Percentiles rank a stretch among this genome's conserved stretches.
Evolutionary conservation across 2,329 filamentous ascomycete genomes (phyloP).

Genomic region (Oidium heveae): DNA sequence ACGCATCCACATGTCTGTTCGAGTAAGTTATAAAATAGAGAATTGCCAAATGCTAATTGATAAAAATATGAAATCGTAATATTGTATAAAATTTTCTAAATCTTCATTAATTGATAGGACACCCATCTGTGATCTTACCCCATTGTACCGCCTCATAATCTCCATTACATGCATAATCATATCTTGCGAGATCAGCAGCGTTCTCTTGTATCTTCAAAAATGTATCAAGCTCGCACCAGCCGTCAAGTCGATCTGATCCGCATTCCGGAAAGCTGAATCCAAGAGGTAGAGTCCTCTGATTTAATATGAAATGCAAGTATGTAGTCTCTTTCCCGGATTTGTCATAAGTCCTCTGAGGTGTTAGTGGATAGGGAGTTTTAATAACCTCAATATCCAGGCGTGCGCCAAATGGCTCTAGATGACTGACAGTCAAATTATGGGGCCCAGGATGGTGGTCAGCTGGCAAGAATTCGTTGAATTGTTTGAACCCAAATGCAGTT

Average conservation of each 20-base stretch:
- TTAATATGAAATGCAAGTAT: slow-evolving; percentile 52
- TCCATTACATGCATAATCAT: slow-evolving; percentile 40
- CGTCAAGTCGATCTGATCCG: slow-evolving; percentile 34
- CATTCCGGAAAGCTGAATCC: slow-evolving; percentile 41
- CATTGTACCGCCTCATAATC: slow-evolving; percentile 24
- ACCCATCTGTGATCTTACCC: slow-evolving; percentile 24
- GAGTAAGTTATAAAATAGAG: no score
- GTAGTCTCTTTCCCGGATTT: slow-evolving; percentile 29
- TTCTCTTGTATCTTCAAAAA: slow-evolving; percentile 37
- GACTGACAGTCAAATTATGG: slow-evolving; percentile 38
- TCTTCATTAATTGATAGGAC: slow-evolving; percentile 2
- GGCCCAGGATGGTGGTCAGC: slow-evolving; percentile 26
- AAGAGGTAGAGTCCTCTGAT: slow-evolving; percentile 47
- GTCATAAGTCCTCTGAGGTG: slow-evolving; percentile 22
- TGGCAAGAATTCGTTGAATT: slow-evolving; percentile 37
- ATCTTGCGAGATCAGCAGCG: slow-evolving; percentile 32
- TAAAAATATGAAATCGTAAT: neutral
- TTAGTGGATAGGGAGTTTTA: slow-evolving; percentile 35
- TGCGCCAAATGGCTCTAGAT: slow-evolving; percentile 47
- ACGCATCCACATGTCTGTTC: no score
- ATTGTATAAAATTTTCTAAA: neutral
- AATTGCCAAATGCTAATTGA: no score
- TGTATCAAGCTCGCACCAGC: slow-evolving; percentile 49
- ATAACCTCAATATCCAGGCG: slow-evolving; percentile 54
- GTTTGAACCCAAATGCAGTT: slow-evolving; percentile 45